phyloP scores from a whole-genome alignment of 257 asterid species.

The Penstemon barbatus region DNA sequence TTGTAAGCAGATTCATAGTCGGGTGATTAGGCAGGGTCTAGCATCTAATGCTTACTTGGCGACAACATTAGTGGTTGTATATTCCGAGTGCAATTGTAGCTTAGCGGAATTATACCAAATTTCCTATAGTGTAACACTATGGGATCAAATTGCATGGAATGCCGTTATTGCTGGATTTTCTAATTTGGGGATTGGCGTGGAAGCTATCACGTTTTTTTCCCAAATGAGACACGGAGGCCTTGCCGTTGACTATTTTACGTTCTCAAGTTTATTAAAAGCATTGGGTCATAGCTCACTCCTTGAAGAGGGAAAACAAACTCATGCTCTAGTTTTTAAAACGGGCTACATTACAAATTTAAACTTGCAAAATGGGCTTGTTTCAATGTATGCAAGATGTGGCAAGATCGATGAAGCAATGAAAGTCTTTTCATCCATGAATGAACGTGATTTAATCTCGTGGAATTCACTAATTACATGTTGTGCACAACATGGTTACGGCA shows the following conservation, averaged over 20 bases:
- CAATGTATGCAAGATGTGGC: slow-evolving; percentile 74
- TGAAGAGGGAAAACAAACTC: slow-evolving; percentile 53
- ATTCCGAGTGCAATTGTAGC: slow-evolving; percentile 51
- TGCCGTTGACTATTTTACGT: slow-evolving; percentile 44
- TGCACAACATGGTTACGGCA: slow-evolving; percentile 57
- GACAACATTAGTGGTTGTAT: slow-evolving; percentile 44
- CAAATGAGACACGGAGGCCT: slow-evolving; percentile 46
- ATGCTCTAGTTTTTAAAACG: slow-evolving; percentile 46
- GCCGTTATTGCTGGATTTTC: slow-evolving; percentile 64
- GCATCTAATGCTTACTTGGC: slow-evolving; percentile 42
- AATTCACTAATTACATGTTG: slow-evolving; percentile 54
- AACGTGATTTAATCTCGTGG: slow-evolving; percentile 62
- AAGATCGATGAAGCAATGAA: slow-evolving; percentile 42
- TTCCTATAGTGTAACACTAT: slow-evolving; percentile 33
- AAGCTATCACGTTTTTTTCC: slow-evolving; percentile 47
- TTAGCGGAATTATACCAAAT: slow-evolving; percentile 39
- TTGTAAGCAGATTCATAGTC: slow-evolving; percentile 58
- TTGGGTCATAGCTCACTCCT: slow-evolving; percentile 51
- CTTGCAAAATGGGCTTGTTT: slow-evolving; percentile 55
- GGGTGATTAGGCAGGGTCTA: slow-evolving; percentile 51
- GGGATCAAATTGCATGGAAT: slow-evolving; percentile 70
- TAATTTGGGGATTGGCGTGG: slow-evolving; percentile 47
- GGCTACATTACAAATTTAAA: slow-evolving; percentile 34
- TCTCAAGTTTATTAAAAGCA: slow-evolving; percentile 57
- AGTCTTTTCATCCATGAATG: slow-evolving; percentile 50